Percentiles rank a stretch among this genome's conserved stretches.
Evolutionary conservation across 2,329 filamentous ascomycete genomes (phyloP).

Genomic region (Sporothrix sp.): DNA sequence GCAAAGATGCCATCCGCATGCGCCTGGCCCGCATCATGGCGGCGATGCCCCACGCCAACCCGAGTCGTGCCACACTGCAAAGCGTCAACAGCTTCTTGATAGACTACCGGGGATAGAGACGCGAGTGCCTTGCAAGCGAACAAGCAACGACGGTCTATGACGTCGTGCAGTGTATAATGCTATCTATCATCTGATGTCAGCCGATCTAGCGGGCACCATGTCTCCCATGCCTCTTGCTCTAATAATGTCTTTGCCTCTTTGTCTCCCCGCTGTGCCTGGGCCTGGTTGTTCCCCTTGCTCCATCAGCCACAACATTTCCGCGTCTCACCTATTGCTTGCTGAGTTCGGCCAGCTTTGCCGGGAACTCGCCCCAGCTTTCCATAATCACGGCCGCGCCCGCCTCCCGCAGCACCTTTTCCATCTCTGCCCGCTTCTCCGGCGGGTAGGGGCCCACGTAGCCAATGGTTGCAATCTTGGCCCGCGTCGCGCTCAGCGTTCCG

Average conservation of each 20-base stretch:
- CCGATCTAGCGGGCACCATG: too few species aligned
- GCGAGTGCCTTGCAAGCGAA: background rate
- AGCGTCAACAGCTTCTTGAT: conserved; percentile 89
- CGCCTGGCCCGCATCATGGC: conserved; percentile 76
- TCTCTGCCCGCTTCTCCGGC: conserved; percentile 50
- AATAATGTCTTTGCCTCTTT: background rate
- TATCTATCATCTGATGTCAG: too few species aligned
- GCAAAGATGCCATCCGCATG: conserved; percentile 68
- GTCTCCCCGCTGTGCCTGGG: background rate
- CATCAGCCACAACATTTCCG: too few species aligned
- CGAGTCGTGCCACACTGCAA: conserved; percentile 75
- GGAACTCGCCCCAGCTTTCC: conserved; percentile 49
- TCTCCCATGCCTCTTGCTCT: too few species aligned
- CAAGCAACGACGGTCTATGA: too few species aligned
- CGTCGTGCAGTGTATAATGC: too few species aligned
- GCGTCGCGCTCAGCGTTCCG: conserved; percentile 62
- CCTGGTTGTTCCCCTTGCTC: background rate
- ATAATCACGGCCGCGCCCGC: conserved; percentile 56
- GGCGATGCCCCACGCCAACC: conserved; percentile 68
- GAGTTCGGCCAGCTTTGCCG: conserved; percentile 36
- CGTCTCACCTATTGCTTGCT: conserved; percentile 29
- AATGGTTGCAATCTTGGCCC: conserved; percentile 70
- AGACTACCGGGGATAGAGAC: conserved; percentile 32
- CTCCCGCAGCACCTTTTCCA: conserved; percentile 51
- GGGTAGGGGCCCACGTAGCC: conserved; percentile 77